Conservation (phyloP, 2,329 filamentous ascomycete genomes). For the Paecilomyces sp. region DNA sequence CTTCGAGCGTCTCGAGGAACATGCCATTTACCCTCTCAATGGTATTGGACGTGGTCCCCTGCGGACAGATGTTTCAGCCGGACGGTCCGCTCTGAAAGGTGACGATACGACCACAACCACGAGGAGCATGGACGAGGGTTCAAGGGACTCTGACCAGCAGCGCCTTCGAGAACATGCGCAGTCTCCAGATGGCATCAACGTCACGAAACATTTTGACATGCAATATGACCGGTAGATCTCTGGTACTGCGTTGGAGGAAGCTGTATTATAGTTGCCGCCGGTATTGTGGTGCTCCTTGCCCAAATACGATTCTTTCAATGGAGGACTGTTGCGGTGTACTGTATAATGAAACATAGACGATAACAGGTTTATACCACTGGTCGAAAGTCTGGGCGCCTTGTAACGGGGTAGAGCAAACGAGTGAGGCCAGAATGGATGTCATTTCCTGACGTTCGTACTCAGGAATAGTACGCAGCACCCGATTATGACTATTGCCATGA, state of each 20-base stretch:
- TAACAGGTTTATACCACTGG: neutral
- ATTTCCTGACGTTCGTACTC: constrained; percentile 25
- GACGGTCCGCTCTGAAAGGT: neutral
- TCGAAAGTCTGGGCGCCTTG: no score
- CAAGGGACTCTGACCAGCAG: neutral
- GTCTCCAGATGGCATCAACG: neutral
- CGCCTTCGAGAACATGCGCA: neutral
- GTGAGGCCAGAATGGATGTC: neutral
- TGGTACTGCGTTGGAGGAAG: neutral
- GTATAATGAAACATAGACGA: neutral
- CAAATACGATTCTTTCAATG: no score
- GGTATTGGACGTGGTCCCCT: neutral
- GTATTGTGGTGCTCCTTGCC: neutral
- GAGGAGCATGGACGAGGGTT: neutral
- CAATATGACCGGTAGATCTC: neutral
- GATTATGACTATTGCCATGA: constrained; percentile 37
- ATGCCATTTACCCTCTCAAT: neutral
- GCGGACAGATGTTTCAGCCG: neutral
- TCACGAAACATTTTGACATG: neutral
- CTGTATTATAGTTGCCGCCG: neutral
- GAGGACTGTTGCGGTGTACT: neutral
- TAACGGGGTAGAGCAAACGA: no score
- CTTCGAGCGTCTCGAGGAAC: neutral
- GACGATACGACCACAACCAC: neutral
- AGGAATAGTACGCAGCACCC: constrained; percentile 39